Base-by-base conservation (phyloP, 495 filamentous ascomycete species). In the Trichoderma orchidacearum region DNA sequence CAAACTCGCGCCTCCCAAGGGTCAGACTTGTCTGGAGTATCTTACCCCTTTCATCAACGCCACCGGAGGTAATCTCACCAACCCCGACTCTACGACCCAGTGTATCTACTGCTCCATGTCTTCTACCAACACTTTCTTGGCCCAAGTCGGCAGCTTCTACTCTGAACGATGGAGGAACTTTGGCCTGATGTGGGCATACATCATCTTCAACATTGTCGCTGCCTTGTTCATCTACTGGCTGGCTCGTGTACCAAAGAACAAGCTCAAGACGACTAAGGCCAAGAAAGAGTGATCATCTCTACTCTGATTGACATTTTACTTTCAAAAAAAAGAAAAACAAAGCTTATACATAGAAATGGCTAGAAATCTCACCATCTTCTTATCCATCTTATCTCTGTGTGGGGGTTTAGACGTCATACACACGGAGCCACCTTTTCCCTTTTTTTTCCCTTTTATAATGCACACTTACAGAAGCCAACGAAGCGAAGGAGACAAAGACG, bases 181-280 rank as follows among this genome's bases (percentile, higher is more conserved):
- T 58, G 86, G 85, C 12, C 69, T 87, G 28, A 66, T 71, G 21
- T 92, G 76, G 68, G 82, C 71, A 0, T 94, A 83, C 62, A 75
- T 92, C 55, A 68, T 77, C n/a, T 88, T 93, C 70, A 96, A 96
- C 66, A 69, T 90, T 56, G 62, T 72, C n/a, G 83, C 67, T 23
- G 89, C 88, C 0, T 64, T 92, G 18, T 72, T 77, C 38, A 64
- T 96, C 17, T 96, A 95, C 69, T 95, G 86, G 85, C 66, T 90
- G 54, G 76, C 80, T 6, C 74, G 90, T 5, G 85, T 95, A 53
- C 87, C 87, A 15, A 90, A 90, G 77, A 80, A 71, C 35, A 18
- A 18, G 13, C 38, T 51, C 73, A 34, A 27, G 30, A 21, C 6
- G 6, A 50, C 15, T 12, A 36, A 55, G 53, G 11, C 41, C 5